These are phyloP conservation scores for Coemansia sp. DNA, from an alignment of 192 early-diverging fungal species.

Conservation along the genomic window DNA sequence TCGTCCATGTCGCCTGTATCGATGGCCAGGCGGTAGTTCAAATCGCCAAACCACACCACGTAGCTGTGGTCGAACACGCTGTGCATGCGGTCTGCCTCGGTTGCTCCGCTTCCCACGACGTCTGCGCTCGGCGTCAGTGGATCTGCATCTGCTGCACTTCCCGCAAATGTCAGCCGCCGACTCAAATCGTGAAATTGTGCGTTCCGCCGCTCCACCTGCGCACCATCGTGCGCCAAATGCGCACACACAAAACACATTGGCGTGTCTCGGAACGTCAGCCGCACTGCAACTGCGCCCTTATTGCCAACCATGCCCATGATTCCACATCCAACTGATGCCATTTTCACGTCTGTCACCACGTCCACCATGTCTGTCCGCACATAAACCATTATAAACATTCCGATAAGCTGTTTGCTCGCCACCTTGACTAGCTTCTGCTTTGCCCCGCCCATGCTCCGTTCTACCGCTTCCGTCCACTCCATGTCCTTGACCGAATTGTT, in stretches of 20 bases:
- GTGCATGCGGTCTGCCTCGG: constrained; percentile 18
- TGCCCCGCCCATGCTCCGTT: constrained; percentile 59
- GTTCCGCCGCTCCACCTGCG: constrained; percentile 78
- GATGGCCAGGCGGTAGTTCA: constrained; percentile 88
- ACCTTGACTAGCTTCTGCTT: constrained; percentile 63
- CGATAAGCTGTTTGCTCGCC: constrained; percentile 82
- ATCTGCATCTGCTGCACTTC: constrained; percentile 15
- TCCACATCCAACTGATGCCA: constrained; percentile 77
- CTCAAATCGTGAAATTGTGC: constrained; percentile 87
- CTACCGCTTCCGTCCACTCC: constrained; percentile 77
- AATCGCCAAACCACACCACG: constrained; percentile 87
- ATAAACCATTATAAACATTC: constrained; percentile 85
- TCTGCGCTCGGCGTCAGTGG: constrained; percentile 21
- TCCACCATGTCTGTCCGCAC: constrained; percentile 54
- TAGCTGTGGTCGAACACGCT: constrained; percentile 74
- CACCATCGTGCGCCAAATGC: constrained; percentile 86
- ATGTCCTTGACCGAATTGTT: constrained; percentile 76
- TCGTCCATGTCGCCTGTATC: constrained; percentile 63
- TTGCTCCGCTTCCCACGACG: not conserved
- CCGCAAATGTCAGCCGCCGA: constrained; percentile 64
- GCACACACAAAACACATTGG: constrained; percentile 85
- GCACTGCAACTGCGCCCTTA: constrained; percentile 88
- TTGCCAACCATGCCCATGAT: constrained; percentile 88
- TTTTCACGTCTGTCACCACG: constrained; percentile 63
- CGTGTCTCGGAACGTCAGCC: constrained; percentile 75